Conservation (phyloP, 108 stramenopile genomes). For the Skeletonema grethae region DNA sequence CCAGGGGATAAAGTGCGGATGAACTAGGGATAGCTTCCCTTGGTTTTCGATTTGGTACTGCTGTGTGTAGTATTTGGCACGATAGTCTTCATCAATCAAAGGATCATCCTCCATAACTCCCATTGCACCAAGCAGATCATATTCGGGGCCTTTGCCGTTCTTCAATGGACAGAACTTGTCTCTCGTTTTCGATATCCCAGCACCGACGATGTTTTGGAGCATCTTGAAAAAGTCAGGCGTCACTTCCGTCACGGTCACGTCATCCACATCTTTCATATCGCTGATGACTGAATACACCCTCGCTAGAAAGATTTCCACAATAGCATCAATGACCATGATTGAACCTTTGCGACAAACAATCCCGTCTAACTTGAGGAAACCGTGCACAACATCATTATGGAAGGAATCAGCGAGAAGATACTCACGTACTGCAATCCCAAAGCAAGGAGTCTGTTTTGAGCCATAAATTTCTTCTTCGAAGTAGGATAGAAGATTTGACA, state of each 20-base stretch:
- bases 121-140: neutral
- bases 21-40: neutral
- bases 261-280: neutral
- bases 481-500: neutral
- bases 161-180: neutral
- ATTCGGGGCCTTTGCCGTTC: neutral
- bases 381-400: neutral
- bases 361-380: neutral
- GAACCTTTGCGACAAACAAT: neutral
- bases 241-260: neutral
- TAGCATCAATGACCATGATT: neutral
- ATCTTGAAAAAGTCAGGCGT: neutral
- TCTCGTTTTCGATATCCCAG: neutral
- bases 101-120: neutral
- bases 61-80: neutral
- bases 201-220: neutral
- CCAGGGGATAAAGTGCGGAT: neutral
- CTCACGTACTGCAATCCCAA: neutral
- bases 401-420: neutral
- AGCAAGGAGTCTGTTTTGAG: neutral
- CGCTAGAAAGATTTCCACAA: neutral
- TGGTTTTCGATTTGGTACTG: constrained; percentile 1
- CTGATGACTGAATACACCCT: neutral
- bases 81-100: neutral
- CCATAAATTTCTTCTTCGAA: neutral